Evolutionary conservation across 805 yeast genomes (phyloP).

Genomic region (Lachancea quebecensis): DNA sequence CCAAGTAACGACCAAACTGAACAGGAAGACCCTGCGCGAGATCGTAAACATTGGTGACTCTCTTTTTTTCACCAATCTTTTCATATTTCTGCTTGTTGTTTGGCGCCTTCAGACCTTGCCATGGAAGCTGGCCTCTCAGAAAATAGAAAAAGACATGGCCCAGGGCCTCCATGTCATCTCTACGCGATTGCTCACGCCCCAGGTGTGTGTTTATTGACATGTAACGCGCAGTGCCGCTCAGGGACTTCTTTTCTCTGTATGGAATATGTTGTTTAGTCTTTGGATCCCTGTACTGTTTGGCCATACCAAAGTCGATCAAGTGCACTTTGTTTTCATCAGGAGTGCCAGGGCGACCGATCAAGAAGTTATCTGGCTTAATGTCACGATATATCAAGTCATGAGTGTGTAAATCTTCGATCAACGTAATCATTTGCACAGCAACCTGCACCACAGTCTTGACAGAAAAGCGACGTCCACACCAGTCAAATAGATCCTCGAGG

Average conservation of each 20-base stretch:
- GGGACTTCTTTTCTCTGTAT: conserved; percentile 88
- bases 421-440: conserved; percentile 87
- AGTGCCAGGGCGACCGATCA: conserved; percentile 83
- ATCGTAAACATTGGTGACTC: conserved; percentile 78
- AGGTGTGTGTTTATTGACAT: conserved; percentile 97
- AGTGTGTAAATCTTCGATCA: conserved; percentile 82
- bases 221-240: conserved; percentile 97
- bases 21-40: conserved; percentile 84
- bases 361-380: conserved; percentile 94
- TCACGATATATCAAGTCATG: conserved; percentile 91
- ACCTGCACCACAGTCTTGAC: conserved; percentile 88
- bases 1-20: conserved; percentile 88
- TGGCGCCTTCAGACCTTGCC: conserved; percentile 99
- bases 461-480: conserved; percentile 91
- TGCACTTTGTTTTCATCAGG: conserved; percentile 80
- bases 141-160: conserved; percentile 97
- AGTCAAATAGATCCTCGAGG: conserved; percentile 91
- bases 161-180: conserved; percentile 93
- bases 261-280: conserved; percentile 94
- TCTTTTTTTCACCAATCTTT: conserved; percentile 93
- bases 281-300: conserved; percentile 95
- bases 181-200: conserved; percentile 93
- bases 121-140: conserved; percentile 87
- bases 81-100: conserved; percentile 97
- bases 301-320: conserved; percentile 97